Conservation (phyloP, 352 stramenopile species). For the Globisporangium apiculatum region DNA sequence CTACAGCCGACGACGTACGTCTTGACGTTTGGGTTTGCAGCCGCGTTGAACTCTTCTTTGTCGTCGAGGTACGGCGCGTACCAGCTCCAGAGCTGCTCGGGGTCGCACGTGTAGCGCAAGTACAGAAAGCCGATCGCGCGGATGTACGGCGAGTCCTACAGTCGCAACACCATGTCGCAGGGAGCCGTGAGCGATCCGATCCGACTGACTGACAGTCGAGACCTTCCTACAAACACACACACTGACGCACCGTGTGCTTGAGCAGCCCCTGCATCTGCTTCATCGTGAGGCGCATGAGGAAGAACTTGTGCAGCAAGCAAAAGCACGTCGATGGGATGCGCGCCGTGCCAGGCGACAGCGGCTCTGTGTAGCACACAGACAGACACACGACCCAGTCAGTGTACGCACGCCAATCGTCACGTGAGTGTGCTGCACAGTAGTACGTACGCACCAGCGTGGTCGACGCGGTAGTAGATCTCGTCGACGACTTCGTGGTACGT, state of each 20-base stretch:
- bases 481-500: slow-evolving; percentile 97
- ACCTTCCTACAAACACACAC: too few relatives aligned
- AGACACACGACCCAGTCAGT: neutral
- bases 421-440: neutral
- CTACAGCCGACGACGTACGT: slow-evolving; percentile 30
- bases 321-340: slow-evolving; percentile 94
- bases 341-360: slow-evolving; percentile 87
- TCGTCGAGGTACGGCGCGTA: slow-evolving; percentile 96
- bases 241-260: slow-evolving; percentile 61
- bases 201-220: too few relatives aligned
- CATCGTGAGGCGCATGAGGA: slow-evolving; percentile 92
- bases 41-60: slow-evolving; percentile 88
- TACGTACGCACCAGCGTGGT: slow-evolving; percentile 48
- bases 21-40: slow-evolving; percentile 68
- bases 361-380: slow-evolving; percentile 62
- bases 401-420: neutral
- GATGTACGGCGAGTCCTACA: slow-evolving; percentile 94
- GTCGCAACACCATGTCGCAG: neutral
- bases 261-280: slow-evolving; percentile 96
- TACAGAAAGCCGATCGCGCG: slow-evolving; percentile 97
- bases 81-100: slow-evolving; percentile 91
- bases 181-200: too few relatives aligned
- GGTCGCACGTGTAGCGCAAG: slow-evolving; percentile 93
- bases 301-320: slow-evolving; percentile 96
- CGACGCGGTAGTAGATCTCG: slow-evolving; percentile 88